Evolutionary conservation across 306 rosid species (phyloP).

Genomic region (Inga oerstediana): DNA sequence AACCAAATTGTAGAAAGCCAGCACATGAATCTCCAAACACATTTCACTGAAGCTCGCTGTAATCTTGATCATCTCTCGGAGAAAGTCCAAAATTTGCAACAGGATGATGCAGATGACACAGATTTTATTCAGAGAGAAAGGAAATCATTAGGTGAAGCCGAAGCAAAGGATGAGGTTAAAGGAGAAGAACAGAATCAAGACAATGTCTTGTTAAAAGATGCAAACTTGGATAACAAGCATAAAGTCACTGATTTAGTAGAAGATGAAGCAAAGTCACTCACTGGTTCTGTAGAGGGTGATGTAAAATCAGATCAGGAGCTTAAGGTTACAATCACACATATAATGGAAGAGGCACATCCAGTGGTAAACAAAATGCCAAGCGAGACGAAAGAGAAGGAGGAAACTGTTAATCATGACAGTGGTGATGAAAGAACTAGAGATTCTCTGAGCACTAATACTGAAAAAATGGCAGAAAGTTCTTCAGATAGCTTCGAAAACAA

Average conservation of each 20-base stretch:
- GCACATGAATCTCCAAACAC: conserved; percentile 59
- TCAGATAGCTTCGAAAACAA: conserved; percentile 23
- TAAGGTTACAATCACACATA: background rate
- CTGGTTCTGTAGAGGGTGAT: background rate
- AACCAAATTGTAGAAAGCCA: conserved; percentile 49
- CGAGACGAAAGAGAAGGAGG: conserved; percentile 24
- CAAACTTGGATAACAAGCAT: conserved; percentile 27
- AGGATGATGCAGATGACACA: conserved; percentile 45
- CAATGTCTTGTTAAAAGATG: conserved; percentile 24
- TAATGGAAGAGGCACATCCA: conserved; percentile 1
- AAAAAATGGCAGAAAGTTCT: background rate
- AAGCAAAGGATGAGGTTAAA: conserved; percentile 21
- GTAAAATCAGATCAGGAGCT: background rate
- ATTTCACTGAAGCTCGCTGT: conserved; percentile 64
- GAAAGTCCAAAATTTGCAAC: conserved; percentile 44
- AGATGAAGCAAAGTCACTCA: background rate
- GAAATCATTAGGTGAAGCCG: conserved; percentile 31
- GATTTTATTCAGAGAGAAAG: conserved; percentile 28
- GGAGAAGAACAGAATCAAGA: conserved; percentile 33
- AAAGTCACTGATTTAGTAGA: background rate
- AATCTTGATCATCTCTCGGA: conserved; percentile 64
- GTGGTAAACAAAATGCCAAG: conserved; percentile 19
- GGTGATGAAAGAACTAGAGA: conserved; percentile 32
- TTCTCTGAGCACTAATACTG: conserved; percentile 16
- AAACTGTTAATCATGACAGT: conserved; percentile 10